Conservation (phyloP, 805 yeast species). For the Jamesozyma jinghongensis region DNA sequence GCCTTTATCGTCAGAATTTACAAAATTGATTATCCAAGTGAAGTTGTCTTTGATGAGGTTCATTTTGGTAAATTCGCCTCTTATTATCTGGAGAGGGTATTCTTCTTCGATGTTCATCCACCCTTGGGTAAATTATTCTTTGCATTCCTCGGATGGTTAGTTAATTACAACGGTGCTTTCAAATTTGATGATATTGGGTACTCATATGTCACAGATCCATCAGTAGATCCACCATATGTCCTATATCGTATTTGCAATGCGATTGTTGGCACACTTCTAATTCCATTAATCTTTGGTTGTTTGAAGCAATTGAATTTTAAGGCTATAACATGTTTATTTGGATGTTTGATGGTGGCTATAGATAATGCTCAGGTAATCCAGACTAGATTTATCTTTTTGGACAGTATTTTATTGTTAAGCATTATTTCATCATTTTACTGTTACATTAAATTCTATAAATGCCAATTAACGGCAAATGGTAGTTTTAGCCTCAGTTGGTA, state of each 20-base stretch:
- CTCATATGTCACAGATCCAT: slow-evolving; percentile 46
- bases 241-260: slow-evolving; percentile 76
- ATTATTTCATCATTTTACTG: slow-evolving; percentile 73
- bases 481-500: slow-evolving; percentile 79
- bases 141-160: slow-evolving; percentile 80
- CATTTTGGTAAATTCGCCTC: slow-evolving; percentile 83
- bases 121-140: slow-evolving; percentile 91
- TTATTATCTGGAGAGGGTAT: slow-evolving; percentile 78
- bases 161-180: slow-evolving; percentile 83
- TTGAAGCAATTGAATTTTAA: slow-evolving; percentile 78
- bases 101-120: slow-evolving; percentile 94
- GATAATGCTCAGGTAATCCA: slow-evolving; percentile 89
- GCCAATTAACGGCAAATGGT: slow-evolving; percentile 38
- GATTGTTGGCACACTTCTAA: slow-evolving; percentile 64
- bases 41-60: slow-evolving; percentile 80
- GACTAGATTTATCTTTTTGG: slow-evolving; percentile 82
- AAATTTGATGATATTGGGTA: slow-evolving; percentile 80
- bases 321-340: slow-evolving; percentile 65
- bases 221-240: slow-evolving; percentile 68
- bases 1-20: slow-evolving; percentile 62
- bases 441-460: slow-evolving; percentile 68
- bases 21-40: slow-evolving; percentile 51
- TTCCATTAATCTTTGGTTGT: slow-evolving; percentile 76
- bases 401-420: slow-evolving; percentile 76
- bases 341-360: slow-evolving; percentile 64